Percentiles rank a stretch among this genome's conserved stretches.
Conservation (phyloP, 441 rosid species). For the Corymbia calophylla region DNA sequence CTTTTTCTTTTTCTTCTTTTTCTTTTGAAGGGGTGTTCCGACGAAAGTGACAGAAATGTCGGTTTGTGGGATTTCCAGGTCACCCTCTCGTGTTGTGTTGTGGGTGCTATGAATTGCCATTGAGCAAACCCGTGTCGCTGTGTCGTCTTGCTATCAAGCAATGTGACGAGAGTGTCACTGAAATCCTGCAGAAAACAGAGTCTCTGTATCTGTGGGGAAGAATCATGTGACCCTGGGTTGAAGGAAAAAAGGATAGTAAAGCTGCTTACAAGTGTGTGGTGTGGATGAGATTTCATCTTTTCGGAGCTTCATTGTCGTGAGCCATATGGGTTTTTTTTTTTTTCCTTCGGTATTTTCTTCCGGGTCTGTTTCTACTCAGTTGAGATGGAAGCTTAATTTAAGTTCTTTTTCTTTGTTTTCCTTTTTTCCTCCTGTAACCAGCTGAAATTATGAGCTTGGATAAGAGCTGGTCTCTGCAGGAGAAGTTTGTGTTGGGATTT, state of each 20-base stretch:
- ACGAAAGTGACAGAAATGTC: slow-evolving; percentile 9
- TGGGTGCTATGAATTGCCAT: not conserved
- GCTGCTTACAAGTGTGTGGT: not conserved
- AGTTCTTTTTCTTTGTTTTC: not conserved
- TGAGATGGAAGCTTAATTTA: not conserved
- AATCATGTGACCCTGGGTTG: not conserved
- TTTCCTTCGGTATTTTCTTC: not conserved
- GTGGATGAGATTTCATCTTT: not conserved
- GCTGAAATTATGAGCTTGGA: not conserved
- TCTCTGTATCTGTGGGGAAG: not conserved
- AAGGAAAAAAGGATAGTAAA: not conserved
- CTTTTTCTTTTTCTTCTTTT: not conserved
- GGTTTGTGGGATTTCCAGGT: slow-evolving; percentile 16
- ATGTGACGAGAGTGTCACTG: not conserved
- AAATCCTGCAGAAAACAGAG: slow-evolving; percentile 7
- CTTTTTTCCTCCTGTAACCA: not conserved
- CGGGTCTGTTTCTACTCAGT: not conserved
- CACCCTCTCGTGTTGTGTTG: not conserved
- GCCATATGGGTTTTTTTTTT: not conserved
- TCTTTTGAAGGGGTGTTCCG: not conserved
- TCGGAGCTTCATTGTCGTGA: not conserved
- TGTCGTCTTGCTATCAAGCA: not conserved
- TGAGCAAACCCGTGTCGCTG: not conserved
- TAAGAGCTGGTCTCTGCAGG: not conserved
- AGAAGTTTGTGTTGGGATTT: not conserved